Conservation (phyloP, 495 filamentous ascomycete genomes). For the Aspergillus taichungensis region DNA sequence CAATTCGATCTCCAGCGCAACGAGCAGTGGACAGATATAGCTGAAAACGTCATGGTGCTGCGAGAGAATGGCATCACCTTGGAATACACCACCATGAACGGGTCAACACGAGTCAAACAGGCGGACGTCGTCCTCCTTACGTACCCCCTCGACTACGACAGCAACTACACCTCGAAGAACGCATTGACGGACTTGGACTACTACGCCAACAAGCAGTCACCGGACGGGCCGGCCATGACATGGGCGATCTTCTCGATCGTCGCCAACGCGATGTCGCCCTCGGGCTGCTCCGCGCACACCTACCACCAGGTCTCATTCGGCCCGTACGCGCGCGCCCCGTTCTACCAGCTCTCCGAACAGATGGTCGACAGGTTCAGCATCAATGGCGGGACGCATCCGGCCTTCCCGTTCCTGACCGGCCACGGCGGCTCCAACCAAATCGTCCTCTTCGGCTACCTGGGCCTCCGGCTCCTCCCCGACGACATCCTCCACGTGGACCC, state of each 20-base stretch:
- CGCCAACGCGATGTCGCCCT: conserved; percentile 47
- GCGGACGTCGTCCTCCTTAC: conserved; percentile 55
- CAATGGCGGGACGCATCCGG: conserved; percentile 61
- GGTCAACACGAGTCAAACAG: conserved; percentile 53
- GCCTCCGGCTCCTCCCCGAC: conserved; percentile 46
- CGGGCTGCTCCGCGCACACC: conserved; percentile 55
- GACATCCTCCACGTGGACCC: conserved; percentile 48
- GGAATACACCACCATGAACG: conserved; percentile 63
- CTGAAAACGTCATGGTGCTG: conserved; percentile 43
- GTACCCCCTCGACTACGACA: conserved; percentile 45
- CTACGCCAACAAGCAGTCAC: conserved; percentile 56
- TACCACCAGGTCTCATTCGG: conserved; percentile 54
- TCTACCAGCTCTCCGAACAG: conserved; percentile 58
- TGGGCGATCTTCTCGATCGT: conserved; percentile 57
- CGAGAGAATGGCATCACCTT: conserved; percentile 56
- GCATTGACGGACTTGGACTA: conserved; percentile 51
- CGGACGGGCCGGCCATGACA: conserved; percentile 58
- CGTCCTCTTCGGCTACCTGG: conserved; percentile 52
- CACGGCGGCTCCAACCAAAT: conserved; percentile 57
- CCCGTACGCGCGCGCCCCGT: conserved; percentile 42
- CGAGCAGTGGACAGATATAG: conserved; percentile 43
- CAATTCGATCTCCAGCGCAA: conserved; percentile 46
- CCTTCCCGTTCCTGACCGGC: conserved; percentile 60
- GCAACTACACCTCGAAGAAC: conserved; percentile 43
- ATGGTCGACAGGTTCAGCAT: conserved; percentile 51